Evolutionary conservation across 345 rosid species (phyloP), one percentile per base, ranked within the genome.

Genomic region (Gossypium thurberi): DNA sequence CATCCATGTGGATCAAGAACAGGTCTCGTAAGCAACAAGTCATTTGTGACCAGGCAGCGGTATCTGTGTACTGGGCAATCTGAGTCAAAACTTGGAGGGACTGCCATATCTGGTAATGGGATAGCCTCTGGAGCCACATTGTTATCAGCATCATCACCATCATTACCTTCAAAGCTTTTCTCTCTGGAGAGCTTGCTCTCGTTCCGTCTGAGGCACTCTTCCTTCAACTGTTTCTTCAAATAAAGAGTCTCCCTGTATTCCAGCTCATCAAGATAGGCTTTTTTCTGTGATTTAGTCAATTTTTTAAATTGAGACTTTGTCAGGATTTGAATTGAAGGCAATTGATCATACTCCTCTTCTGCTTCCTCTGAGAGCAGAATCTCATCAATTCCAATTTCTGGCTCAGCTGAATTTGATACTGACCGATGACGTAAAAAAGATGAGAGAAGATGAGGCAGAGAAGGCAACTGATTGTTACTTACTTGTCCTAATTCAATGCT

Each of bases 1-100:
- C 98, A 92, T 17, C 99, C 98, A 56, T 89, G 92, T 69, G 94
- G 90, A 78, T 95, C 94, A 73, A 87, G 89, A 77, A 95, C 97
- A 69, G 98, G 98, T 82, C 97, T 86, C 57, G 70, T 83, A 71
- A 87, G 79, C 87, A 87, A 85, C 77, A 82, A 86, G 51, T 95
- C 91, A 73, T 82, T 64, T 42, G 85, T 76, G 12, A 79, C 85
- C 71, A 89, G 70, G 71, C 90, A 82, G 44, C 91, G 86, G 72
- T 91, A 95, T 76, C 94, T 83, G 79, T 92, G 90, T 6, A 81
- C 74, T 0, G 85, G 89, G 74, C 81, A 89, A 74, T 88, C 91
- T 1, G 91, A 78, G 80, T 91, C 94, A 71, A 95, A 95, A 84
- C 89, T 88, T 58, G 82, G 90, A 70, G 96, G 97, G 72, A 89